Conservation (phyloP, 164 flowering plant genomes). For the grape (Vitis vinifera) region DNA sequence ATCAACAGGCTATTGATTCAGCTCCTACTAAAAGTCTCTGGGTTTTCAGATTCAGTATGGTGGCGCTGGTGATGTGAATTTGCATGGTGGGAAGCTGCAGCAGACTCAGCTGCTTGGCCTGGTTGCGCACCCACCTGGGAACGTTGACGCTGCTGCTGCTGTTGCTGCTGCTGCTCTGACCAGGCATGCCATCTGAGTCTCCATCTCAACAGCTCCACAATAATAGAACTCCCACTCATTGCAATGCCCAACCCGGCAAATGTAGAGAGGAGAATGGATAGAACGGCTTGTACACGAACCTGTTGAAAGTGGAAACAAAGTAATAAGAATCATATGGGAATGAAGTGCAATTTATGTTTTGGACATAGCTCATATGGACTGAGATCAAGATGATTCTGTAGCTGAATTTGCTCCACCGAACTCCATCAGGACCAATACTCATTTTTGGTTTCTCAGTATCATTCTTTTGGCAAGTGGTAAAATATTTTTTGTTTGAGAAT, state of each 20-base stretch:
- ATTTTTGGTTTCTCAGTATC: no score
- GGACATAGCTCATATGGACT: no score
- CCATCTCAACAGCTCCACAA: slow-evolving; percentile 76
- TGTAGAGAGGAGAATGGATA: slow-evolving; percentile 79
- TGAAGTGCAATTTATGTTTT: no score
- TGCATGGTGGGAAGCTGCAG: slow-evolving; percentile 4
- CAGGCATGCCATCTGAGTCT: slow-evolving; percentile 36
- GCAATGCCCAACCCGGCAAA: slow-evolving; percentile 86
- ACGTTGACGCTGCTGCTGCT: slow-evolving; percentile 21
- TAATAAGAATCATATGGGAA: no score
- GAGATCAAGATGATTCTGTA: no score
- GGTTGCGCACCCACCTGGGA: slow-evolving; percentile 22
- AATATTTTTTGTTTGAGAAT: not conserved
- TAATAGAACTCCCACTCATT: slow-evolving; percentile 72
- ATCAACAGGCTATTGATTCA: slow-evolving; percentile 1
- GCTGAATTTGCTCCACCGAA: no score
- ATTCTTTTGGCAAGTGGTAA: no score
- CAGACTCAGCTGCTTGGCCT: slow-evolving; percentile 23
- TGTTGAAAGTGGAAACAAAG: slow-evolving; percentile 19
- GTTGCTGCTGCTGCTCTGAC: slow-evolving; percentile 21
- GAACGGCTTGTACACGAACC: slow-evolving; percentile 71
- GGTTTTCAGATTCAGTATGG: slow-evolving; percentile 16
- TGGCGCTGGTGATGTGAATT: slow-evolving; percentile 10
- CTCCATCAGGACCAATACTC: no score
- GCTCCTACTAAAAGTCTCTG: slow-evolving; percentile 27